These are phyloP conservation scores for Solanum boliviense DNA, from an alignment of 257 asterid genomes.

Conservation along the genomic window DNA sequence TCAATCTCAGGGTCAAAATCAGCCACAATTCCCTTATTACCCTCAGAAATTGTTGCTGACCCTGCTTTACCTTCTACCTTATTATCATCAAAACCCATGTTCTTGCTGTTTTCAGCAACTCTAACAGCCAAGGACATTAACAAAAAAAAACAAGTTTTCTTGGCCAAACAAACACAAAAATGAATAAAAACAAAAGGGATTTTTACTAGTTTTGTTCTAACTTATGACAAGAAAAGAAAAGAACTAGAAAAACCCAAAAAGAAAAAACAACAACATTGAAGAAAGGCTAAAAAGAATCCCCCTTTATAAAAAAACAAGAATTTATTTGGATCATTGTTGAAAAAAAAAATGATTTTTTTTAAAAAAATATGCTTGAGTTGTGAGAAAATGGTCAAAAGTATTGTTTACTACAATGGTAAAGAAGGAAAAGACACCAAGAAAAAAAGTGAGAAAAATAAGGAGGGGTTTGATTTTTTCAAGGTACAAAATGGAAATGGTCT, in stretches of 20 bases:
- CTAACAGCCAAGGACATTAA: conserved; percentile 75
- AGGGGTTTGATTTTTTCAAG: background rate
- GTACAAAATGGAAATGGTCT: conserved; percentile 25
- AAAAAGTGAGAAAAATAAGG: background rate
- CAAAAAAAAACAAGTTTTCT: background rate
- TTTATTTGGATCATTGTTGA: background rate
- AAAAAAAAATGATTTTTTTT: rapidly evolving
- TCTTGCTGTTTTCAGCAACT: conserved; percentile 51
- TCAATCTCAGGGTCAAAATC: background rate
- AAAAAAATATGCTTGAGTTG: background rate
- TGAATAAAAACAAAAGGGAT: background rate
- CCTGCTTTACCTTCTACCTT: conserved; percentile 27
- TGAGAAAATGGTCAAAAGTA: background rate
- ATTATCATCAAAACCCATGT: conserved; percentile 67
- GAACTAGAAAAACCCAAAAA: background rate
- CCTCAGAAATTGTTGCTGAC: conserved; percentile 6
- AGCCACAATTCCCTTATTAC: conserved; percentile 7
- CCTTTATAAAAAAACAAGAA: background rate
- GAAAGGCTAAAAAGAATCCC: background rate
- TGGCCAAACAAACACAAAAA: background rate
- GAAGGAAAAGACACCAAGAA: background rate
- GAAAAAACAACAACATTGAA: background rate
- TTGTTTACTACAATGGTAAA: conserved; percentile 2
- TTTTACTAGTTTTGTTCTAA: background rate
- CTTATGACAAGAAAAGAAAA: background rate